Conservation (phyloP, 148 eudicot species). For the Rhododendron mucronatum region DNA sequence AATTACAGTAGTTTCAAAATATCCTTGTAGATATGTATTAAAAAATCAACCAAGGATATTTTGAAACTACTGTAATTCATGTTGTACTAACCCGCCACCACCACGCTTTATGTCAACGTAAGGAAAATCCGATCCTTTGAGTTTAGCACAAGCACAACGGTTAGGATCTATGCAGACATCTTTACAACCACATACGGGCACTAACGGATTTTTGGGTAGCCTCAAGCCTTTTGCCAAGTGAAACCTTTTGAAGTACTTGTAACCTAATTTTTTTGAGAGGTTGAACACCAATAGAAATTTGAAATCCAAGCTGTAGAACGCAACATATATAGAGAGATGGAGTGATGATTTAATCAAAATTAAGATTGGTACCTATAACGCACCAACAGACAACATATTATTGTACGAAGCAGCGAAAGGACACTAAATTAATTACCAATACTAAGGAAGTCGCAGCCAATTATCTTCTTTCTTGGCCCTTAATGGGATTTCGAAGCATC, state of each 20-base stretch:
- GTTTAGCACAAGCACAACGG: slow-evolving; percentile 69
- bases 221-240: slow-evolving; percentile 39
- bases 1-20: background rate
- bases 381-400: background rate
- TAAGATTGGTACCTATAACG: background rate
- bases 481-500: background rate
- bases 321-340: too few relatives aligned
- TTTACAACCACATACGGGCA: slow-evolving; percentile 58
- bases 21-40: background rate
- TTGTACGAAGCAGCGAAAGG: background rate
- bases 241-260: slow-evolving; percentile 40
- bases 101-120: slow-evolving; percentile 52
- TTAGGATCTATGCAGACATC: slow-evolving; percentile 57
- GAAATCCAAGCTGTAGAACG: background rate
- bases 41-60: background rate
- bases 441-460: background rate
- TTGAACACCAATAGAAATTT: background rate
- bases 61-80: background rate
- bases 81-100: slow-evolving; percentile 58
- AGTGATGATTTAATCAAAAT: background rate
- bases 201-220: slow-evolving; percentile 27
- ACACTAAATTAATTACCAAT: background rate
- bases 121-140: slow-evolving; percentile 77
- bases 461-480: background rate
- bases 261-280: slow-evolving; percentile 38